These are phyloP conservation scores for Rhizoclosmatium globosum DNA, from an alignment of 192 early-diverging fungal species.

Conservation along the genomic window DNA sequence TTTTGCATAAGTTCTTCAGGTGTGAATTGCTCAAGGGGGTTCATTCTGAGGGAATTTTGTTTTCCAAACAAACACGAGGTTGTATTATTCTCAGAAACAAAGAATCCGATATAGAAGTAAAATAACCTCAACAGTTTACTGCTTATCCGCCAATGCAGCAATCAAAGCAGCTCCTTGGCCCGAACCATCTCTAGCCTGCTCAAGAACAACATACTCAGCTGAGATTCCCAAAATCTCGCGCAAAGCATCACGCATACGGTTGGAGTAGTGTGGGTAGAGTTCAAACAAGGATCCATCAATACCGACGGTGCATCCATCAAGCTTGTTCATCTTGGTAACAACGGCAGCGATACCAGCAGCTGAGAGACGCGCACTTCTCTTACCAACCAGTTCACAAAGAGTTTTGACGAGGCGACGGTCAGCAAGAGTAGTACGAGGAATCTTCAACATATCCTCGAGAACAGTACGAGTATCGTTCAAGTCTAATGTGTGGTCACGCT, in stretches of 20 bases:
- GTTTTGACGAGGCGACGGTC: conserved; percentile 78
- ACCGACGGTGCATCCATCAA: conserved; percentile 75
- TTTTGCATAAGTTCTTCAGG: conserved; percentile 16
- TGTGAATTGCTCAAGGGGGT: neutral
- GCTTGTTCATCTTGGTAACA: conserved; percentile 66
- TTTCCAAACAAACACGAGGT: neutral
- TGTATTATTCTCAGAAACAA: too few relatives aligned
- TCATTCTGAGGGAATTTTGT: neutral
- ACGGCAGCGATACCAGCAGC: conserved; percentile 69
- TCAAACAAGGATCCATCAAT: conserved; percentile 93
- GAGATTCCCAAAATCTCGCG: conserved; percentile 74
- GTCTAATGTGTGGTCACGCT: conserved; percentile 68
- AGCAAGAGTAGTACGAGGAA: conserved; percentile 63
- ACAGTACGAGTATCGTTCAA: conserved; percentile 66
- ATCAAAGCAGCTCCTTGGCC: conserved; percentile 70
- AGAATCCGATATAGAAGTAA: too few relatives aligned
- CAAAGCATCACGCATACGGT: conserved; percentile 77
- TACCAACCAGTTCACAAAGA: conserved; percentile 80
- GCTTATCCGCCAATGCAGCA: conserved; percentile 50
- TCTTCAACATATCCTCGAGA: conserved; percentile 72
- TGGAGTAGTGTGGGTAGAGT: conserved; percentile 86
- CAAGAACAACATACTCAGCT: conserved; percentile 65
- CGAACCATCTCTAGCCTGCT: conserved; percentile 79
- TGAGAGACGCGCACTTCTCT: conserved; percentile 81
- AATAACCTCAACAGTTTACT: neutral